These are phyloP conservation scores for Aspergillus sojae DNA, from an alignment of 2,329 filamentous ascomycete genomes.

Conservation along the genomic window DNA sequence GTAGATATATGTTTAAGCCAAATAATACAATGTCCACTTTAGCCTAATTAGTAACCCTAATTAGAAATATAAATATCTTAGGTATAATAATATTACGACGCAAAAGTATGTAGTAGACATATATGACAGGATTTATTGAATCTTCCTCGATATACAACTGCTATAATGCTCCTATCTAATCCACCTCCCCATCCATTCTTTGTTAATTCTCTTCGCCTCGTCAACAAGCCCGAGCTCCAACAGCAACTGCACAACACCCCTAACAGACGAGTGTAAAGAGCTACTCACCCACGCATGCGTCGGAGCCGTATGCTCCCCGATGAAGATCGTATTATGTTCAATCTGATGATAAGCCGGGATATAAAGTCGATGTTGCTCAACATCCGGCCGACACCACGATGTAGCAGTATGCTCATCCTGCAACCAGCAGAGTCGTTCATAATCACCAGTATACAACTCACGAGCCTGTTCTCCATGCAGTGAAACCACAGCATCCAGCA, in stretches of 20 bases:
- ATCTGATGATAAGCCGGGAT: conserved; percentile 37
- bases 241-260: conserved; percentile 35
- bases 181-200: conserved; percentile 71
- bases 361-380: conserved; percentile 38
- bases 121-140: not conserved
- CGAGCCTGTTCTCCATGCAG: conserved; percentile 31
- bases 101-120: too few species aligned
- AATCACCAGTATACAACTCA: conserved; percentile 35
- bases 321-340: conserved; percentile 38
- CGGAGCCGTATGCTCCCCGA: conserved; percentile 40
- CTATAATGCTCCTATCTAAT: conserved; percentile 38
- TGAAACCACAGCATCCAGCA: conserved; percentile 31
- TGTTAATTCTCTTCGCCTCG: conserved; percentile 65
- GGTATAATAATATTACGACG: too few species aligned
- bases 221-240: conserved; percentile 66
- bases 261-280: conserved; percentile 32
- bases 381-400: conserved; percentile 33
- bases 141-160: not conserved
- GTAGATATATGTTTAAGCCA: too few species aligned
- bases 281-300: conserved; percentile 40
- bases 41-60: too few species aligned
- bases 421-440: conserved; percentile 38
- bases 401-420: conserved; percentile 33
- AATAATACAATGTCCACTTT: too few species aligned
- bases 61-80: too few species aligned